Conservation (phyloP, 176 grass and related monocot genomes). For the Aegilops umbellulata region DNA sequence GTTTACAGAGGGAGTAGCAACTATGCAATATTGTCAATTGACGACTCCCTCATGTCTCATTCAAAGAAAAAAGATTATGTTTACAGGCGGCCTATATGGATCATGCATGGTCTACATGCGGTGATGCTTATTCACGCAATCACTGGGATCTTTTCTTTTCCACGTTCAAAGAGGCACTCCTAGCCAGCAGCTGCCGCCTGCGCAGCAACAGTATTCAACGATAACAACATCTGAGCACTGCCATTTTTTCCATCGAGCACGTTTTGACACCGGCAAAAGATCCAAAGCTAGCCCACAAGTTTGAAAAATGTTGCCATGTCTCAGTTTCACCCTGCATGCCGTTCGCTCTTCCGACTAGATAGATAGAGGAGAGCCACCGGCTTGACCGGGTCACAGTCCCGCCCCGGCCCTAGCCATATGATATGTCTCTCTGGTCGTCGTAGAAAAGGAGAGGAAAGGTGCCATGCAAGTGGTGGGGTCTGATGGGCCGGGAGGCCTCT, state of each 20-base stretch:
- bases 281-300: slow-evolving; percentile 9
- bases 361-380: neutral
- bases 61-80: too few relatives aligned
- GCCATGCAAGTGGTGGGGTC: slow-evolving; percentile 23
- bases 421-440: neutral
- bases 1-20: too few relatives aligned
- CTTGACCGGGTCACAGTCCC: slow-evolving; percentile 27
- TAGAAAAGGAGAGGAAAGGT: neutral
- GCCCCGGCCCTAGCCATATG: neutral
- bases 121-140: neutral
- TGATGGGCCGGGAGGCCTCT: slow-evolving; percentile 17
- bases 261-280: slow-evolving; percentile 28
- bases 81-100: too few relatives aligned
- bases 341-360: slow-evolving; percentile 25
- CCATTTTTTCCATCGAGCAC: slow-evolving; percentile 11
- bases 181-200: neutral
- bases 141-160: neutral
- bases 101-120: too few relatives aligned
- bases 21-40: too few relatives aligned
- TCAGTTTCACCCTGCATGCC: slow-evolving; percentile 28
- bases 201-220: slow-evolving; percentile 6
- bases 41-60: too few relatives aligned
- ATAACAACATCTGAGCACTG: neutral
- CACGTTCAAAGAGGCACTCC: neutral
- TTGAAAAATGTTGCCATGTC: slow-evolving; percentile 19